Conservation (phyloP, 306 rosid genomes). For the Senna tora region DNA sequence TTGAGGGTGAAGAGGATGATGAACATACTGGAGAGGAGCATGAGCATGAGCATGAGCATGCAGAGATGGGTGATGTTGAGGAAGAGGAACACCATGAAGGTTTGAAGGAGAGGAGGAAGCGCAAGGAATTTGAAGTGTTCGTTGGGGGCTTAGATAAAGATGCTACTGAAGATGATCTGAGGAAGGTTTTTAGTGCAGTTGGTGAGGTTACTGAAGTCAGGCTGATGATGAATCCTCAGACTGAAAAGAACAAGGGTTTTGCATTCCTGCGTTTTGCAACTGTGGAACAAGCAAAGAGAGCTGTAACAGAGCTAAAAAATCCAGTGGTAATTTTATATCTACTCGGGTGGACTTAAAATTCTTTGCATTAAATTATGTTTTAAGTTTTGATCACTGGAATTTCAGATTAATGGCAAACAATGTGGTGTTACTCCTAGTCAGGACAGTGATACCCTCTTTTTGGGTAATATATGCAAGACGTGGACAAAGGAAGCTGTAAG, state of each 20-base stretch:
- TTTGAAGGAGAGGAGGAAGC: conserved; percentile 87
- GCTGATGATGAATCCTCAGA: conserved; percentile 94
- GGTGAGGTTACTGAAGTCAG: conserved; percentile 94
- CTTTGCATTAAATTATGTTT: conserved; percentile 31
- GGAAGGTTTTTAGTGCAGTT: conserved; percentile 70
- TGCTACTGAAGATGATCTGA: conserved; percentile 86
- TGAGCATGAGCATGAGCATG: conserved; percentile 64
- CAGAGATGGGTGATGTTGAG: conserved; percentile 64
- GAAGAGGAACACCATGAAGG: conserved; percentile 89
- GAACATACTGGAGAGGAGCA: conserved; percentile 67
- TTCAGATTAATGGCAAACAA: conserved; percentile 96
- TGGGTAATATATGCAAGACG: conserved; percentile 96
- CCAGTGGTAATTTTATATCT: conserved; percentile 77
- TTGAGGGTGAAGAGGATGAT: conserved; percentile 77
- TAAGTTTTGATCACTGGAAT: conserved; percentile 46
- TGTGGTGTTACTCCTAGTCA: conserved; percentile 98
- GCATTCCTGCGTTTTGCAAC: conserved; percentile 92
- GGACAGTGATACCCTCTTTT: conserved; percentile 93
- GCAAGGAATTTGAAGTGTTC: conserved; percentile 96
- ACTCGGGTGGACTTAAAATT: conserved; percentile 40
- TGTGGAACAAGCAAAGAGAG: conserved; percentile 90
- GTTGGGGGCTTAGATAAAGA: conserved; percentile 98
- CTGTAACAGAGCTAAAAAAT: conserved; percentile 73
- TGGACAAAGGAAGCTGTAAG: conserved; percentile 98
- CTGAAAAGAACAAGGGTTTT: conserved; percentile 96